Conservation (phyloP, 768 basidiomycete genomes). For the Leccinum barrowsii region DNA sequence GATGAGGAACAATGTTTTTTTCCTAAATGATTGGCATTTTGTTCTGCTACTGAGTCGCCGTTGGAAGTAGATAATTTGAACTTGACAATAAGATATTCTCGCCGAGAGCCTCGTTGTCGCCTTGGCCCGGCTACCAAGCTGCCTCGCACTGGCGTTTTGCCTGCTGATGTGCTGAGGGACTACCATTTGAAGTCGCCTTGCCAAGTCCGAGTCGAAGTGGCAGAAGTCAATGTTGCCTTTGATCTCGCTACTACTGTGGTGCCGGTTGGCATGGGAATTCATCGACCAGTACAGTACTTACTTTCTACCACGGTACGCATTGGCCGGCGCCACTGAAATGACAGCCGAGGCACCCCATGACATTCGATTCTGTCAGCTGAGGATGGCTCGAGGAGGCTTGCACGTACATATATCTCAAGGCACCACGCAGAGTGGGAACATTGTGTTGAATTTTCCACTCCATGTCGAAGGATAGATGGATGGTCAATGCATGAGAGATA, state of each 20-base stretch:
- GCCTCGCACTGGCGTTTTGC: not conserved
- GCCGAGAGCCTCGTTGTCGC: not conserved
- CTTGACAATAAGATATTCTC: not conserved
- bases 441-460: not conserved
- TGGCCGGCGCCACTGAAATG: not conserved
- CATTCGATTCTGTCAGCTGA: not conserved
- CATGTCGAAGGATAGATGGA: not conserved
- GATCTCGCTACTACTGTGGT: not conserved
- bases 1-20: not conserved
- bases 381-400: too few relatives aligned
- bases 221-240: not conserved
- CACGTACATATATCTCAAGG: not conserved
- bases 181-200: not conserved
- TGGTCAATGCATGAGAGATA: conserved; percentile 1
- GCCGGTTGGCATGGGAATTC: not conserved
- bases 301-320: not conserved
- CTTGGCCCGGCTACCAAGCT: not conserved
- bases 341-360: not conserved
- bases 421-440: not conserved
- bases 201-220: not conserved
- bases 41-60: not conserved
- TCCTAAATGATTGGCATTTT: not conserved
- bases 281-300: not conserved
- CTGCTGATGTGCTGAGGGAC: not conserved
- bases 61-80: not conserved